phyloP scores from a whole-genome alignment of 805 yeast species.

The Blastobotrys parvus region DNA sequence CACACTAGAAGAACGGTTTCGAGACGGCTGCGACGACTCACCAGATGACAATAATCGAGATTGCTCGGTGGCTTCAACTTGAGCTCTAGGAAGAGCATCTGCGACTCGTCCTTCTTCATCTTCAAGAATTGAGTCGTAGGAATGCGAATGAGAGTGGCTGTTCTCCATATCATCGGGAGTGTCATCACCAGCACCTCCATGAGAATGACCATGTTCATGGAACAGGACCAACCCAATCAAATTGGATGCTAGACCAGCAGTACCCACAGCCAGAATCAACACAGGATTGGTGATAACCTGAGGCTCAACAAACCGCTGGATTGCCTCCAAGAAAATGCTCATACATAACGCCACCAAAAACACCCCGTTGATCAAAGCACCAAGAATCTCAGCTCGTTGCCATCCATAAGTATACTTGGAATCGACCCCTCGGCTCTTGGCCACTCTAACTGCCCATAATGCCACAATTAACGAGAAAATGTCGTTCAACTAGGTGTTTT shows the following conservation, averaged over 20 bases:
- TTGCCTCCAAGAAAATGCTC: constrained; percentile 84
- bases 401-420: constrained; percentile 92
- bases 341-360: constrained; percentile 87
- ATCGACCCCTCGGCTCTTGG: constrained; percentile 72
- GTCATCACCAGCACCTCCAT: constrained; percentile 15
- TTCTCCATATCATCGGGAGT: not conserved
- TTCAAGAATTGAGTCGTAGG: constrained; percentile 10
- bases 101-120: not conserved
- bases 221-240: constrained; percentile 75
- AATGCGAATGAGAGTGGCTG: not conserved
- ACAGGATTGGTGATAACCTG: constrained; percentile 74
- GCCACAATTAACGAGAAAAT: constrained; percentile 85
- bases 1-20: too few species aligned
- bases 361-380: constrained; percentile 91
- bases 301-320: constrained; percentile 80
- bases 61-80: not conserved
- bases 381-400: constrained; percentile 95
- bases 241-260: constrained; percentile 75
- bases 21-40: constrained; percentile 8
- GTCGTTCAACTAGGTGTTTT: constrained; percentile 63
- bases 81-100: not conserved
- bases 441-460: constrained; percentile 91
- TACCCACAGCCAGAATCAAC: constrained; percentile 73
- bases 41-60: not conserved
- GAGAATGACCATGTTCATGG: constrained; percentile 73